Evolutionary conservation across 768 basidiomycete species (phyloP), one percentile per base, ranked within the genome.

Genomic region (Tulasnella sp.): DNA sequence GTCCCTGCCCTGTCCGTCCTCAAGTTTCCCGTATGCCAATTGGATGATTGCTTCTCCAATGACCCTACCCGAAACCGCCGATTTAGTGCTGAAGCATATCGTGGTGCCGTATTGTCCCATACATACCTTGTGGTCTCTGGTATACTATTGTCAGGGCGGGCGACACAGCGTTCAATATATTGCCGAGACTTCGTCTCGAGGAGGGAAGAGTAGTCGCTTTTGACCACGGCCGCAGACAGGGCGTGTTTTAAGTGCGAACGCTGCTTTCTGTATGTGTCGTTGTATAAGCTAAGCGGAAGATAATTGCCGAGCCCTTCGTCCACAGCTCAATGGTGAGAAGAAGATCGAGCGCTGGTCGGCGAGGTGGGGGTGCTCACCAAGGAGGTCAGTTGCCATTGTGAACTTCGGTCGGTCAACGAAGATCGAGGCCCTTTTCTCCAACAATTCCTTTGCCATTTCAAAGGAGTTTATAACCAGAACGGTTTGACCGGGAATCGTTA

Each of bases 361-460:
- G 5, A 36, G 27, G 14, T 40, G 4, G 6, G 14, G 9, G 27
- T 18, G 8, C 62, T 68, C 5, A 68, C 62, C 62, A 5, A 68
- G 1, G 34, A 68, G 62, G 7, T 68, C 62, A 36, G 2, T 14
- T 36, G n/a, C 27, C 62, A 68, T 68, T 3, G 27, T 9, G 39
- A 74, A 46, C 21, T 39, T 39, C 36, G 81, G 81, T 24, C 81
- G 71, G 27, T 80, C 82, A 48, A 74, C 62, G 71, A 76, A 82
- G 31, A 76, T 76, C 24, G 40, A 52, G 38, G 81, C 72, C 21
- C 74, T 9, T 71, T 82, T 81, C n/a, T 81, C 81, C 5, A 82
- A 71, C 10, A 82, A 74, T 38, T 81, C 81, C 34, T 31, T 56
- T 34, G 77, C 81, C 18, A 71, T 79, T 42, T 81, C 36, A 10